Base-by-base conservation (phyloP, 305 asterid species). In the Petunia hybrid region DNA sequence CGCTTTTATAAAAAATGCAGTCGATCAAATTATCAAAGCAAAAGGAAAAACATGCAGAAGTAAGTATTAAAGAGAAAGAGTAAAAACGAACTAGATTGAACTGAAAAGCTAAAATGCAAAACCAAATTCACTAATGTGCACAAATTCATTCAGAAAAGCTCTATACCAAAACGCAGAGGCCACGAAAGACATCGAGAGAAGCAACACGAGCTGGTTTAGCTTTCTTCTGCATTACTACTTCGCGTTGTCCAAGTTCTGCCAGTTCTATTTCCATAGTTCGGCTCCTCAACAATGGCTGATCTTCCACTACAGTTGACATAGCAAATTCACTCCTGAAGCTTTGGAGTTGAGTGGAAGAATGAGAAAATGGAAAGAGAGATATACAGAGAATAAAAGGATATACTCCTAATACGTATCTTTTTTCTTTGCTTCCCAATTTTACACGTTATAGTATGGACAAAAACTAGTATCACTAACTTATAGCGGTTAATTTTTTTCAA, bases 181-280 rank as follows among this genome's bases (percentile, higher is more conserved):
- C 80, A 6, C 80, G 67, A 62, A 77, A 77, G 6, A 77, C 80
- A 57, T 77, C 80, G 48, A 77, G 80, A n/a, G 80, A 77, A n/a
- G 80, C 80, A 38, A 77, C 69, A 10, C 80, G 80, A 77, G 59
- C 69, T 4, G 59, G 38, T n/a, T 51, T 51, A 9, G 56, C 14
- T 51, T 51, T 51, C 14, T 51, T 51, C 56, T 51, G 2, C 56
- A 2, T 51, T 9, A 4, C 56, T 51, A 14, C 14, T 51, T 51
- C 14, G 56, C 56, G 13, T 22, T 22, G 31, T 51, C 56, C 14
- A 51, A 12, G 8, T 4, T 51, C 56, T 14, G 56, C 10, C 10
- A 8, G 56, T 51, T 51, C 56, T 51, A 51, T 51, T 51, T 51
- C 14, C 56, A 51, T 10, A 4, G 56, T 4, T 12, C 56, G 56